Evolutionary conservation across 2,329 filamentous ascomycete genomes (phyloP), one percentile per base, ranked within the genome.

Genomic region (Cercospora canescens): DNA sequence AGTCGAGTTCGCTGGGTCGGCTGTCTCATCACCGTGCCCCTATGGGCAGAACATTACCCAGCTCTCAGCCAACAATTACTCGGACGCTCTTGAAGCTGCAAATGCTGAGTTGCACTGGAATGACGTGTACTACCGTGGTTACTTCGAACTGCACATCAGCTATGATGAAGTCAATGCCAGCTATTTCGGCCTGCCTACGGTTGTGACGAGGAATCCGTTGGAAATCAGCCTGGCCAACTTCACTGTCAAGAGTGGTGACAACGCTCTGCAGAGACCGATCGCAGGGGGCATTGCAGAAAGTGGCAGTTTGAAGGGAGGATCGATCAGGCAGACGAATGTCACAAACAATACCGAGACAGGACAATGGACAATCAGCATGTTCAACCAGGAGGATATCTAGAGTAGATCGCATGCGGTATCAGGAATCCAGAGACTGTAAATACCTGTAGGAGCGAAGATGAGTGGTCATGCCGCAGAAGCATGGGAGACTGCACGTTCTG

Each of bases 71-170:
- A 83, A 88, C 68, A 79, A 80, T 58, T 76, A 78, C 64, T 81
- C 82, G 2, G 70, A 81, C 71, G 76, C 74, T 69, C 78, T 85
- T 35, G 80, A 82, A n/a, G 66, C 65, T 68, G 74, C 74, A 50
- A 92, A 91, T 76, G 78, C 81, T 0, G 88, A 90, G 76, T 80
- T 93, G 55, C 88, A 91, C 73, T 93, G 89, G 90, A 87, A 89
- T 71, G 90, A 92, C 64, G 76, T 88, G 7, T 92, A 90, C 76
- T 93, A 92, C 76, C 84, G 90, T 18, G 91, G 90, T 1, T 93
- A 93, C 79, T 92, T 88, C 70, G 85, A 90, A 73, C 79, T 92
- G 45, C 83, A 85, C 56, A 80, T 91, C 62, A 81, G 79, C 21
- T 81, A 85, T 24, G 81, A 88, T 11, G 79, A 84, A 52, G 82